Evolutionary conservation across 2,329 filamentous ascomycete genomes (phyloP).

Genomic region (Colletotrichum incanum): DNA sequence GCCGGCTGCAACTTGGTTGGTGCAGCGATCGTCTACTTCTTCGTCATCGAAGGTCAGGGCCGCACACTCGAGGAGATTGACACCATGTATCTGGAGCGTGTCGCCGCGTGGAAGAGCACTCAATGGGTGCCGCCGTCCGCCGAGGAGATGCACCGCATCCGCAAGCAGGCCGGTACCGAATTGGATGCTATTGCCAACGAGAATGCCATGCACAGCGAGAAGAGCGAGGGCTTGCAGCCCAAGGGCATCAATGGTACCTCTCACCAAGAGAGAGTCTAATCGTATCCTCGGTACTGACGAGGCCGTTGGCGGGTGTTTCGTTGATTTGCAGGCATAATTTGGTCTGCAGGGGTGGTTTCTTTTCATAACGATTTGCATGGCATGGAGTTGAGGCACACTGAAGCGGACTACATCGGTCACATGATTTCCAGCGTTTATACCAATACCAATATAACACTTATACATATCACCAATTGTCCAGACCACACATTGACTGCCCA

Average conservation of each 20-base stretch:
- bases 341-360: not conserved
- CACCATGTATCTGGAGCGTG: constrained; percentile 79
- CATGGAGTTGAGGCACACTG: constrained; percentile 25
- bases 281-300: not conserved
- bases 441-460: not conserved
- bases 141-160: constrained; percentile 60
- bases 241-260: constrained; percentile 21
- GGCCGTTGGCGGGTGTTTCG: not conserved
- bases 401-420: not conserved
- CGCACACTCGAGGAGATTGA: constrained; percentile 85
- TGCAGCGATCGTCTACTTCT: constrained; percentile 80
- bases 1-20: constrained; percentile 79
- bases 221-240: constrained; percentile 6
- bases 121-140: constrained; percentile 66
- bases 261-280: constrained; percentile 36
- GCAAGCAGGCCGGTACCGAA: constrained; percentile 59
- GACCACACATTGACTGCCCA: not conserved
- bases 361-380: constrained; percentile 13
- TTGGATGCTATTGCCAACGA: constrained; percentile 48
- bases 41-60: constrained; percentile 82
- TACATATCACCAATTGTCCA: not conserved
- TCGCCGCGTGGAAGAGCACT: constrained; percentile 75
- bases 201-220: constrained; percentile 24
- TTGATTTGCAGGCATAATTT: not conserved
- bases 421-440: constrained; percentile 4